Base-by-base conservation (phyloP, 257 asterid species). In the Fraxinus quadrangulata region DNA sequence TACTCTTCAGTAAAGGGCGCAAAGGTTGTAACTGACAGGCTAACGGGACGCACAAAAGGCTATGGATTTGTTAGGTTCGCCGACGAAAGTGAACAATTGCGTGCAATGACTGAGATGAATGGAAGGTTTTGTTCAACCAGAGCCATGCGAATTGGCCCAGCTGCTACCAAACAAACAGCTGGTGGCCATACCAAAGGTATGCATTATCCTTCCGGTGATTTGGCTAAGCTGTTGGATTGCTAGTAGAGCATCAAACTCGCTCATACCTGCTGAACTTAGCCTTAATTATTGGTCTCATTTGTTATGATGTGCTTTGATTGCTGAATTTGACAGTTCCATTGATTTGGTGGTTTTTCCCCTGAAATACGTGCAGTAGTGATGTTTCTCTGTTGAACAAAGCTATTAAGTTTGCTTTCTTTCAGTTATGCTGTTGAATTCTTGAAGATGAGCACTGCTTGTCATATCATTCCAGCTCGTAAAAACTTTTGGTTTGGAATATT, bases 101-200 rank as follows among this genome's bases (percentile, higher is more conserved):
- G 89, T 34, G 97, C 98, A 72, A 88, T 92, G 97, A 83, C 88
- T 68, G 98, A 94, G 90, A 94, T 94, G 98, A 94, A 92, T 86
- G 98, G 98, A n/a, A 90, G 80, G 83, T 90, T 87, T 80, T 90
- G 96, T 82, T 94, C 98, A 40, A 89, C 93, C 16, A 94, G 98
- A 86, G 93, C 96, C 37, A 94, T 94, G 98, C 88, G 98, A 67
- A 85, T 92, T 79, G 98, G 98, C 71, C 94, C 92, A 26, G 98
- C 98, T 80, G 92, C 98, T 70, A 94, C 88, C 89, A 94, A 94
- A 85, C 96, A 92, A 78, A 85, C 83, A 75, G 31, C 82, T 34
- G 88, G 87, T 75, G 88, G 90, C 68, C 96, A 90, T 90, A 85
- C 87, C 28, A 89, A 83, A 81, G 97, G 97, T 92, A 86, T 80